Conservation (phyloP, 164 flowering plant genomes). For the Santalum album region DNA sequence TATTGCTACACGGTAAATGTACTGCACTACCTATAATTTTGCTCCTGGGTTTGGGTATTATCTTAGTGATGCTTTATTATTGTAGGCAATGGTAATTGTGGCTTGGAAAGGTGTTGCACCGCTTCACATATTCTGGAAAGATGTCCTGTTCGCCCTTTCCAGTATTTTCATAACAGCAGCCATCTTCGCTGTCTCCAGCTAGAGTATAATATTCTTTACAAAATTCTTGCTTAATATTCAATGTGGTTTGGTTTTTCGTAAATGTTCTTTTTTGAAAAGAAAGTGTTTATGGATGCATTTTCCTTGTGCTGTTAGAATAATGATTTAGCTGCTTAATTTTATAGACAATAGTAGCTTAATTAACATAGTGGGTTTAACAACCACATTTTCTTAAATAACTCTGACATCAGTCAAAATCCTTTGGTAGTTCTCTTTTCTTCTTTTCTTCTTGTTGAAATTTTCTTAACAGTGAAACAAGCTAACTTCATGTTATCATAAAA, state of each 20-base stretch:
- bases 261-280: no score
- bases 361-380: no score
- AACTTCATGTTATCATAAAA: no score
- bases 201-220: constrained; percentile 37
- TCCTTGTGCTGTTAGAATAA: no score
- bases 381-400: no score
- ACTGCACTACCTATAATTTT: background rate
- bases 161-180: constrained; percentile 77
- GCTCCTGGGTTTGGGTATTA: background rate
- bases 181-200: constrained; percentile 74
- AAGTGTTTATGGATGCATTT: no score
- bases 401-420: no score
- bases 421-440: no score
- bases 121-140: constrained; percentile 39
- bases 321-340: no score
- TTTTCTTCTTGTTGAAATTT: no score
- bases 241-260: background rate
- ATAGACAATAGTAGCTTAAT: no score
- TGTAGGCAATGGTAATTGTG: constrained; percentile 72
- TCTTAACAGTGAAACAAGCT: no score
- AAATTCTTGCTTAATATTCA: constrained; percentile 5
- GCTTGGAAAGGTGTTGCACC: constrained; percentile 57
- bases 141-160: constrained; percentile 35
- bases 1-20: background rate
- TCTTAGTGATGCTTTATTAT: background rate